Conservation (phyloP, 1,139 yeast species). For the Blastobotrys malaysiensis region DNA sequence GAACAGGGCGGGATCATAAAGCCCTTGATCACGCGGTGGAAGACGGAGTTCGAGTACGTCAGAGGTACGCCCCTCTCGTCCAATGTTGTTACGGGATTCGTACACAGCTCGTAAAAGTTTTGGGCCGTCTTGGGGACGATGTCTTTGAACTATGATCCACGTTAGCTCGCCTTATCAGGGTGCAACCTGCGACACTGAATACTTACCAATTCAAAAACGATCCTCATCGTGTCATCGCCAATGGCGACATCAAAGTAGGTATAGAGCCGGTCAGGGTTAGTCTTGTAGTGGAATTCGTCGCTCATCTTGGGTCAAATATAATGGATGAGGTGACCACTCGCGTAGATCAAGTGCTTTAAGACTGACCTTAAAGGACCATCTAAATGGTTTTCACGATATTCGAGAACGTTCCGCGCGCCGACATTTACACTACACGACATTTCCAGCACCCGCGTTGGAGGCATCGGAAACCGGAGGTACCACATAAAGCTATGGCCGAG, state of each 20-base stretch:
- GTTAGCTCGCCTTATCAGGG: background rate
- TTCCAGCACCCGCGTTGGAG: background rate
- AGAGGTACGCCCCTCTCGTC: constrained; percentile 53
- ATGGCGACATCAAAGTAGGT: constrained; percentile 4
- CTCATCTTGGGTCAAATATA: no score
- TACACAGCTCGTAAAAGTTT: constrained; percentile 82
- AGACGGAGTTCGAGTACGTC: constrained; percentile 70
- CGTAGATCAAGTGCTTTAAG: no score
- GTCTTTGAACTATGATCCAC: constrained; percentile 48
- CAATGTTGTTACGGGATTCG: constrained; percentile 82
- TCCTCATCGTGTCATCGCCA: background rate
- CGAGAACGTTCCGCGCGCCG: constrained; percentile 1
- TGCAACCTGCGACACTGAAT: background rate
- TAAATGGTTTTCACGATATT: background rate
- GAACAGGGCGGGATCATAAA: constrained; percentile 19
- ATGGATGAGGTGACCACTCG: no score
- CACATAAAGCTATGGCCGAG: background rate
- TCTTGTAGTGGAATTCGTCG: constrained; percentile 3
- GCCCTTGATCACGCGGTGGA: constrained; percentile 82
- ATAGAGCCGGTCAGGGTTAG: constrained; percentile 1
- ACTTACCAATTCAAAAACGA: constrained; percentile 5
- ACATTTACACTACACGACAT: background rate
- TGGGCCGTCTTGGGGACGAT: constrained; percentile 90
- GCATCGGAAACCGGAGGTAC: background rate
- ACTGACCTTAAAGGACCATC: no score